Percentiles rank a stretch among this genome's conserved stretches.
These are phyloP conservation scores for Morella rubra DNA, from an alignment of 306 rosid species.

Conservation along the genomic window DNA sequence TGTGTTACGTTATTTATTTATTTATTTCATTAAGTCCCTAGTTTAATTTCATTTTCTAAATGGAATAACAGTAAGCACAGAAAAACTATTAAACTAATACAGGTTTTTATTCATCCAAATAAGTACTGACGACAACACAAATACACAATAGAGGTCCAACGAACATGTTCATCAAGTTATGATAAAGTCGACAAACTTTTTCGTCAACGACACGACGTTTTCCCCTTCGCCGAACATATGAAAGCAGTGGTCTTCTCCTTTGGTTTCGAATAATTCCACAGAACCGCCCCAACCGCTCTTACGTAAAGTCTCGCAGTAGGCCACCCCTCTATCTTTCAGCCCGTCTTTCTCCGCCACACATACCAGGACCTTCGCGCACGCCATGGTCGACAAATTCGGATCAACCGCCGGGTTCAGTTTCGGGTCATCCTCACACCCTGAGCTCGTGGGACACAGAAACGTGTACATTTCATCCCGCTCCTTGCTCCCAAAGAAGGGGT, in stretches of 20 bases:
- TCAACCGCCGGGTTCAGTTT: slow-evolving; percentile 27
- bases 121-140: too few relatives aligned
- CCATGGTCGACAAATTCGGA: slow-evolving; percentile 11
- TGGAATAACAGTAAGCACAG: too few relatives aligned
- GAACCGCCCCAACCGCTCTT: slow-evolving; percentile 25
- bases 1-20: too few relatives aligned
- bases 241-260: slow-evolving; percentile 32
- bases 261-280: slow-evolving; percentile 17
- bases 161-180: too few relatives aligned
- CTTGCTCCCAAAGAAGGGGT: slow-evolving; percentile 22
- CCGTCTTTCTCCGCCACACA: slow-evolving; percentile 34
- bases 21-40: too few relatives aligned
- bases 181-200: slow-evolving; percentile 11
- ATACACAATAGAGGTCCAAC: too few relatives aligned
- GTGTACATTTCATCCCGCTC: slow-evolving; percentile 26
- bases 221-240: slow-evolving; percentile 16
- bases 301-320: slow-evolving; percentile 16
- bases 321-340: slow-evolving; percentile 31
- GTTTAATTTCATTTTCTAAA: too few relatives aligned
- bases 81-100: too few relatives aligned
- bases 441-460: slow-evolving; percentile 18
- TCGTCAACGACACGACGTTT: background rate
- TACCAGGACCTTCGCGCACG: slow-evolving; percentile 24
- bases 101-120: too few relatives aligned
- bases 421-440: slow-evolving; percentile 25